Base-by-base conservation (phyloP, 305 asterid genomes). In the Solanum hybrid region DNA sequence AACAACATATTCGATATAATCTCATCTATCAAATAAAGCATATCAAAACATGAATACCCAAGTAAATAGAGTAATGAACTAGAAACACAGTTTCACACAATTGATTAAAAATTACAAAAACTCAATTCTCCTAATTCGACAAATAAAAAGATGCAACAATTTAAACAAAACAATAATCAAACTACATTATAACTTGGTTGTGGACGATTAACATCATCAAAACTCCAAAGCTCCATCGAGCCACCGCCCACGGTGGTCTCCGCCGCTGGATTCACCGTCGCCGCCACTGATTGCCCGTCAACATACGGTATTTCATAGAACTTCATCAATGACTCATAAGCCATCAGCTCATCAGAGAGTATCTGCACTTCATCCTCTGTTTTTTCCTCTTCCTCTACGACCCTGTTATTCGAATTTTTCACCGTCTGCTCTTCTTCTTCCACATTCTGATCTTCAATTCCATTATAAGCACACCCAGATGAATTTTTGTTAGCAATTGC, bases 271-370 rank as follows among this genome's bases (percentile, higher is more conserved):
- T 75, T 89, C 27, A 89, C n/a, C 10, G 93, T 88, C 86, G 90
- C 89, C 78, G 91, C 89, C 91, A 90, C 57, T 1, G 96, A 95
- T 92, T 94, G 94, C 32, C 99, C 99, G 72, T 97, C 98, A 7
- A 96, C 94, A 84, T 95, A 97, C 33, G 99, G 99, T 24, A 96
- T 92, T 93, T 96, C 96, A 86, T 93, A 96, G 88, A 97, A 97
- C 90, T 92, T 93, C 99, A 95, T 97, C 93, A 86, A 94, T 12
- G 95, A 89, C 75, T 97, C 98, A 32, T 93, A 97, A 37, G 98
- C 99, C 96, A 93, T 92, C 75, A 97, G 92, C 91, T 97, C 99
- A 86, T 97, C 96, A 82, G 95, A 90, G 81, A 96, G 92, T 93
- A 92, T 94, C 95, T 94, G 90, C 93, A 96, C 94, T 84, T 94